A percentile compares a stretch with the other conserved stretches of the same genome.
Evolutionary conservation across 257 asterid species (phyloP).

Genomic region (Plantago major): DNA sequence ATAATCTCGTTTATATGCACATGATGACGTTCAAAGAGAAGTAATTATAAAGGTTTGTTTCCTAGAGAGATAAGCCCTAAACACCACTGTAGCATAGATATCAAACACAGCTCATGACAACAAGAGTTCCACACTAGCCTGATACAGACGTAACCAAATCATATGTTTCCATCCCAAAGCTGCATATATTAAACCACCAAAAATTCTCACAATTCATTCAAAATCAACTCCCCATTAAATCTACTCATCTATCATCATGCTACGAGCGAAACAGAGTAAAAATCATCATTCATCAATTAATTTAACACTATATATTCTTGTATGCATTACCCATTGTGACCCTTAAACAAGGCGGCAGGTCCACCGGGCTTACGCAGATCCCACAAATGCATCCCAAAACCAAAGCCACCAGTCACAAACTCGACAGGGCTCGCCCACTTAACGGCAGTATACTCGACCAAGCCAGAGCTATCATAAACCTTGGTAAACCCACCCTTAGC

Average conservation of each 20-base stretch:
- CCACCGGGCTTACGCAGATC: constrained; percentile 77
- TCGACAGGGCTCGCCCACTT: constrained; percentile 90
- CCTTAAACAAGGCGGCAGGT: constrained; percentile 65
- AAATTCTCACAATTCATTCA: background rate
- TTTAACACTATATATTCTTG: too few relatives aligned
- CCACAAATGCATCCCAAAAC: constrained; percentile 90
- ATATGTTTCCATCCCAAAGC: background rate
- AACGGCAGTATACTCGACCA: constrained; percentile 67
- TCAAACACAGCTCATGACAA: too few relatives aligned
- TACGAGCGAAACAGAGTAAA: too few relatives aligned
- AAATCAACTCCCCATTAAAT: background rate
- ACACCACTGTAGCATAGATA: too few relatives aligned
- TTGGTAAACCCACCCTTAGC: constrained; percentile 37
- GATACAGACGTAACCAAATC: background rate
- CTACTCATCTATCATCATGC: too few relatives aligned
- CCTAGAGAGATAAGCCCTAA: too few relatives aligned
- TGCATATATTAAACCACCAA: background rate
- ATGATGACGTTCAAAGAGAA: too few relatives aligned
- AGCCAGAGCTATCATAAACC: constrained; percentile 63
- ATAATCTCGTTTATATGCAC: too few relatives aligned
- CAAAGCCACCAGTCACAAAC: constrained; percentile 85
- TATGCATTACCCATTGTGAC: constrained; percentile 52
- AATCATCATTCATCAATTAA: too few relatives aligned
- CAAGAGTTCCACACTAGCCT: too few relatives aligned
- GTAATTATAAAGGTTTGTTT: too few relatives aligned